These are phyloP conservation scores for Trichosphaerium sp. DNA, from an alignment of 78 protist species.

Conservation along the genomic window DNA sequence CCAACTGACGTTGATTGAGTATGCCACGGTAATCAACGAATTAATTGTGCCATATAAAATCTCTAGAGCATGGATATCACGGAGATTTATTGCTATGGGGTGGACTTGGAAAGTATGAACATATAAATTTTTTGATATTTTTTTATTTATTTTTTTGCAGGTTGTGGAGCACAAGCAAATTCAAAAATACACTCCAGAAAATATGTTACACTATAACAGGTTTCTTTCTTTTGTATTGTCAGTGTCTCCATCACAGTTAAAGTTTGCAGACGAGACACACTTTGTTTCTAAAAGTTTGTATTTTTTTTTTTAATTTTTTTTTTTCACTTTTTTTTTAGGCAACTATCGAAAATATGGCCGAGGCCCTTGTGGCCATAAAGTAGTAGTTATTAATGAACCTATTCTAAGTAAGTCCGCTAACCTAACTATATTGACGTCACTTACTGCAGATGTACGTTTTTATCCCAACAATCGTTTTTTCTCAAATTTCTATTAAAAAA, in stretches of 20 bases:
- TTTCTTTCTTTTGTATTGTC: background rate
- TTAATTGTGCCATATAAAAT: no score
- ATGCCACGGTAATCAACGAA: no score
- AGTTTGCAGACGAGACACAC: constrained; percentile 4
- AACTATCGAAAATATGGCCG: background rate
- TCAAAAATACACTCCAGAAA: background rate
- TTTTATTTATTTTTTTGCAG: no score
- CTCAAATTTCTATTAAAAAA: no score
- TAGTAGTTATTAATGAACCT: background rate
- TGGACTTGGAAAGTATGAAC: no score
- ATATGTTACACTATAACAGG: background rate
- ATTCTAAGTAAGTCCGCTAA: background rate
- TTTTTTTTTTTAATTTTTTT: background rate
- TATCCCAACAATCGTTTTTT: no score
- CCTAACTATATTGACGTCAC: background rate
- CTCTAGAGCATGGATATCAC: no score
- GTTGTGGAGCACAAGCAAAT: constrained; percentile 4
- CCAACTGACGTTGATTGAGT: no score
- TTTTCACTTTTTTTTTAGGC: background rate
- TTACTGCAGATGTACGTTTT: no score
- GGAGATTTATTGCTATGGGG: no score
- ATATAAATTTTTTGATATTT: no score
- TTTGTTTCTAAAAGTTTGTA: background rate
- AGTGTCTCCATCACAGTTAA: background rate
- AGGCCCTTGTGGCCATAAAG: background rate